These are phyloP conservation scores for Umbelopsis sp. DNA, from an alignment of 192 early-diverging fungal species.

Conservation along the genomic window DNA sequence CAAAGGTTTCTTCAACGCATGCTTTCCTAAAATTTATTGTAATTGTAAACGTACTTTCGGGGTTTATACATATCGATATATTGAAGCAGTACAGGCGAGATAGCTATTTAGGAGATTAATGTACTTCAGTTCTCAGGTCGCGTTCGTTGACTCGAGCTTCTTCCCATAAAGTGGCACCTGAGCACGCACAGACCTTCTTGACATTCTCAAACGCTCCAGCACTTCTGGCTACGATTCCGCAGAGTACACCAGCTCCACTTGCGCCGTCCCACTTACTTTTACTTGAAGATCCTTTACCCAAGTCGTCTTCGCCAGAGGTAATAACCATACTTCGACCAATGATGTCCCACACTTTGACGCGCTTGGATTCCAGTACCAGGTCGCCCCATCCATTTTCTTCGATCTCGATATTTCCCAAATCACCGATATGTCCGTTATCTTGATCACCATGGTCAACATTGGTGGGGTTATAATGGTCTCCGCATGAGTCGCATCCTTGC, in stretches of 20 bases:
- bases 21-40: too few species aligned
- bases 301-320: conserved; percentile 55
- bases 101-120: not conserved
- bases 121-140: conserved; percentile 1
- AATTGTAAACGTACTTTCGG: not conserved
- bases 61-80: conserved; percentile 8
- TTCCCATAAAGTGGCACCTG: conserved; percentile 87
- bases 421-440: conserved; percentile 58
- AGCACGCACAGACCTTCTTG: conserved; percentile 86
- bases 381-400: conserved; percentile 74
- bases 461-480: conserved; percentile 56
- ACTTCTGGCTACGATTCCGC: conserved; percentile 85
- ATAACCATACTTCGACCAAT: conserved; percentile 87
- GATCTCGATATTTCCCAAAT: conserved; percentile 68
- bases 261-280: conserved; percentile 46
- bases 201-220: conserved; percentile 91
- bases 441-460: conserved; percentile 47
- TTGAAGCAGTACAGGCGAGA: not conserved
- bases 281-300: conserved; percentile 37
- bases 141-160: conserved; percentile 60
- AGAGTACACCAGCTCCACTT: conserved; percentile 66
- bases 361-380: conserved; percentile 68
- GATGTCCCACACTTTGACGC: conserved; percentile 85
- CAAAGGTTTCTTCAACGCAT: too few species aligned
- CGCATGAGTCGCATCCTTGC: conserved; percentile 52